Conservation (phyloP, 257 asterid genomes). For the Knoxia roxburghii region DNA sequence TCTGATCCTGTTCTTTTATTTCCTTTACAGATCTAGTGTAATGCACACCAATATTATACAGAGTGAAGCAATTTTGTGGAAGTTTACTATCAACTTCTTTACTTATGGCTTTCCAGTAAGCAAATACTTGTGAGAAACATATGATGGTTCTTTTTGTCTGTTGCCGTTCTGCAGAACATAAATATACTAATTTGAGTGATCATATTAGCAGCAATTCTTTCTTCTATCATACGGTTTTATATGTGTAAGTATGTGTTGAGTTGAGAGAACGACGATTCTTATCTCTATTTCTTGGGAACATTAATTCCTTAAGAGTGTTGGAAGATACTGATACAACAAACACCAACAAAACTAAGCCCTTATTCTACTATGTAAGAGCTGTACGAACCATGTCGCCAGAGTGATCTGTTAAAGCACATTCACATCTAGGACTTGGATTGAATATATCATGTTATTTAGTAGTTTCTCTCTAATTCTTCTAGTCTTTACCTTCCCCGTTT, state of each 20-base stretch:
- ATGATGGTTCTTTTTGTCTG: constrained; percentile 3
- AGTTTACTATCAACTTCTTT: constrained; percentile 95
- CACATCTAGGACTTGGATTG: no score
- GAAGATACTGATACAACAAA: not conserved
- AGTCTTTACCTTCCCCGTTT: no score
- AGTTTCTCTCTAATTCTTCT: no score
- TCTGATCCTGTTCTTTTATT: constrained; percentile 1
- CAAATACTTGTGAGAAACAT: not conserved
- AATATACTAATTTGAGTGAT: not conserved
- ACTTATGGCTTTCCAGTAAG: constrained; percentile 96
- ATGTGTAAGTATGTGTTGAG: not conserved
- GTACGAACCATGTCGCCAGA: no score
- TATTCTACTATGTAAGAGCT: no score
- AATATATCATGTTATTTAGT: no score
- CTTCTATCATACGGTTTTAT: not conserved
- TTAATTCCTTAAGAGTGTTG: not conserved
- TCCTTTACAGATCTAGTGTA: constrained; percentile 68
- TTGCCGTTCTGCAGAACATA: not conserved
- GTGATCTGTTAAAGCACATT: no score
- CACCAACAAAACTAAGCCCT: no score
- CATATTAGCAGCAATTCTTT: not conserved
- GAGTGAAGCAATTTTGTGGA: constrained; percentile 70
- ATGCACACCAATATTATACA: constrained; percentile 75
- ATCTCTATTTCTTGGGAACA: not conserved
- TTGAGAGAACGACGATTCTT: not conserved